Conservation (phyloP, 345 rosid genomes). For the Angophora floribunda region DNA sequence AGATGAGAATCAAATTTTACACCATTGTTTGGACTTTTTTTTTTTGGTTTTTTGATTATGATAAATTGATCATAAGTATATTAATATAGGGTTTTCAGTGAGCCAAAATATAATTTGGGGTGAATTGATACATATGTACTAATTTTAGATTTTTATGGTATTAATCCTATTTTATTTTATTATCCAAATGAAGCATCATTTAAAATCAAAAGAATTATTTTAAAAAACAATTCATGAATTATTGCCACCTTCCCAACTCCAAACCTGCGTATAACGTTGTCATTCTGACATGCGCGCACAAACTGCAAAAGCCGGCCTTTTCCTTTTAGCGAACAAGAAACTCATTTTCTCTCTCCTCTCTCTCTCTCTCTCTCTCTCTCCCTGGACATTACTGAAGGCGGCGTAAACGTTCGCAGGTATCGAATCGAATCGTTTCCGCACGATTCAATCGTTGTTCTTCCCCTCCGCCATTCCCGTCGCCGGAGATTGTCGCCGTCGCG, state of each 20-base stretch:
- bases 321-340: neutral
- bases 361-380: neutral
- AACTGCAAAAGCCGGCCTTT: neutral
- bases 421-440: neutral
- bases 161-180: neutral
- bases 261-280: neutral
- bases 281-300: neutral
- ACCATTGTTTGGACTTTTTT: too few species aligned
- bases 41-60: too few species aligned
- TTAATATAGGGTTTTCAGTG: too few species aligned
- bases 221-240: neutral
- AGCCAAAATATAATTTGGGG: too few species aligned
- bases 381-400: neutral
- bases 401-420: neutral
- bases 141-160: too few species aligned
- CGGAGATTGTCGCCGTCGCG: neutral
- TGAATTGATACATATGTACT: too few species aligned
- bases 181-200: fast-evolving
- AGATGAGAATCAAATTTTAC: fast-evolving
- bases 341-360: neutral
- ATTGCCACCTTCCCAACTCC: neutral
- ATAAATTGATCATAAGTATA: too few species aligned
- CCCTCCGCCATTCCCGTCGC: neutral
- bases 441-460: neutral
- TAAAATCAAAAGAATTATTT: neutral